phyloP scores from a whole-genome alignment of 805 yeast genomes.

The Kuraishia floccosa region DNA sequence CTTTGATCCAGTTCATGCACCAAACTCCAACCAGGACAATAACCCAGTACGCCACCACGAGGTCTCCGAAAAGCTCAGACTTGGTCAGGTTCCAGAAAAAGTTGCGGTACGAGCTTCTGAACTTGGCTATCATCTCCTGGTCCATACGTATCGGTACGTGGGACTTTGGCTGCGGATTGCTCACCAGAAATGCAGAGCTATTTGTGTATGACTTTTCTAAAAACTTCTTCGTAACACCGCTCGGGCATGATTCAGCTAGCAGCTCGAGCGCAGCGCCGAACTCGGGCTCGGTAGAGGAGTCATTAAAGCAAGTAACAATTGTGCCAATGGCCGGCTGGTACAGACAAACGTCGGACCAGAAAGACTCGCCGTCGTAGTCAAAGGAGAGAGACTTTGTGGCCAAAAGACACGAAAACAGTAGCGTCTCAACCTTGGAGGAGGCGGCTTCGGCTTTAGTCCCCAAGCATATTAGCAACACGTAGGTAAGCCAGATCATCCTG shows the following conservation, averaged over 20 bases:
- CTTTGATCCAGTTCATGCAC: slow-evolving; percentile 8
- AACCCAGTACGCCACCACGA: slow-evolving; percentile 13
- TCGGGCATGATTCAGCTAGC: no score
- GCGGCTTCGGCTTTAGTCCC: neutral
- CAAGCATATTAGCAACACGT: no score
- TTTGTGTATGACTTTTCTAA: no score
- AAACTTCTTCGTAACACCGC: no score
- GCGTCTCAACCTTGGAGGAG: neutral
- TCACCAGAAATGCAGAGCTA: no score
- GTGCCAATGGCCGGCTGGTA: neutral
- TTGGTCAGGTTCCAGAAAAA: slow-evolving; percentile 10
- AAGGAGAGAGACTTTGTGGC: neutral
- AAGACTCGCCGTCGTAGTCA: neutral
- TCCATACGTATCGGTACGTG: no score
- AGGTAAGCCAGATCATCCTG: no score
- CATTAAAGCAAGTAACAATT: no score
- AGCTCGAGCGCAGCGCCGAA: no score
- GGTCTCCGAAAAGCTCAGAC: slow-evolving; percentile 6
- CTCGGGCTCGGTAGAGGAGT: no score
- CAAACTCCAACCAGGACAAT: slow-evolving; percentile 7
- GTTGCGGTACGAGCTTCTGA: slow-evolving; percentile 7
- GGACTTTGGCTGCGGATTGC: no score
- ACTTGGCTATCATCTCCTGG: no score
- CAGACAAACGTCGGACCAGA: neutral
- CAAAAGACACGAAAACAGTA: neutral